Evolutionary conservation across 1,284 basidiomycete species (phyloP), one percentile per base, ranked within the genome.

Genomic region (Prillingera fragicola): DNA sequence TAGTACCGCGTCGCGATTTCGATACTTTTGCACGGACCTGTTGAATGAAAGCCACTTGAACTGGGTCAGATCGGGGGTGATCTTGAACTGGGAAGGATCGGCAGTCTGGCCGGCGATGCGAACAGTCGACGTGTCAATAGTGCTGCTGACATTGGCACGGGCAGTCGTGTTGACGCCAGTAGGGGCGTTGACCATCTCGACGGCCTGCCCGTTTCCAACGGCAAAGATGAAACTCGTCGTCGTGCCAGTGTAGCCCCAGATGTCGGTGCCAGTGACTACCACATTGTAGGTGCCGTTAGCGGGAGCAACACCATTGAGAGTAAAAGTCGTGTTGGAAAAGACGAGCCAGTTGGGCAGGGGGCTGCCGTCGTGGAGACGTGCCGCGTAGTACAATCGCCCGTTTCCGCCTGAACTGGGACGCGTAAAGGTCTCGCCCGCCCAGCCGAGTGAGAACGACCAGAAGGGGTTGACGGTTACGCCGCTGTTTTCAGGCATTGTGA

Each of bases 381-480:
- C 71, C 5, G 70, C 62, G 50, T 73, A 72, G 59, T 68, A 78
- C 3, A 67, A 50, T 17, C 31, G 27, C 21, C 57, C 59, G 34
- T 63, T 62, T 3, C 54, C 58, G 13, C 67, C 60, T 17, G 59
- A 57, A 41, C 71, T 64, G 1, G 75, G 72, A 13, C 57, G 39
- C 23, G 62, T 56, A 47, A 71, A 70, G 3, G 70, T 71, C 31
- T 65, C 58, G 34, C 69, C 68, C 37, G 69, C 65, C 57, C 76
- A 77, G 5, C 76, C 77, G 31, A 79, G 63, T 10, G 75, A 74
- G 59, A 79, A 79, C 3, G 74, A 76, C 74, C 77, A 62, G 64
- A 69, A 45, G 50, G 70, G 67, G 3, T 67, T 70, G 12, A 75
- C 57, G 25, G 65, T 61, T 3, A 73, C 67, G 23, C 68, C 72